phyloP scores from a whole-genome alignment of 2,329 filamentous ascomycete genomes.

The Fusarium phyllophilum region DNA sequence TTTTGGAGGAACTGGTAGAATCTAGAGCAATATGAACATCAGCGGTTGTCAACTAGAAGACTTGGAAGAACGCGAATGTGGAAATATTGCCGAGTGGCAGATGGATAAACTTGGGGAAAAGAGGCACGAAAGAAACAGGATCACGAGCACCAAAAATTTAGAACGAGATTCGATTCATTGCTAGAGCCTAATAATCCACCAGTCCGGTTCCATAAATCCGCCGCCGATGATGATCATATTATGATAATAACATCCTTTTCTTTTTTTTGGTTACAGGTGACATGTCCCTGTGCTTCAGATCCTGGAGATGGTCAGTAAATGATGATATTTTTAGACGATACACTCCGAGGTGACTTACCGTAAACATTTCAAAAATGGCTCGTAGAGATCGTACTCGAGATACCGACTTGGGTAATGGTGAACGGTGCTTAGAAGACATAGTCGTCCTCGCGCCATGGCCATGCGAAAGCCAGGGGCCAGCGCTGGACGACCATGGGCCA shows the following conservation, averaged over 20 bases:
- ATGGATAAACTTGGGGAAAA: too few relatives aligned
- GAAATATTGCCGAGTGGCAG: neutral
- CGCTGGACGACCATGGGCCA: neutral
- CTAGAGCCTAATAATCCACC: neutral
- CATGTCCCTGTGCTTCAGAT: neutral
- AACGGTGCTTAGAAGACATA: neutral
- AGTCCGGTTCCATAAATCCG: neutral
- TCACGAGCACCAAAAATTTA: neutral
- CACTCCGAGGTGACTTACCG: neutral
- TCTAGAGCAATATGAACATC: neutral
- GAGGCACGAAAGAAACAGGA: neutral
- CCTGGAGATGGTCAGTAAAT: neutral
- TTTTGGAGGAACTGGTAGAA: conserved; percentile 43
- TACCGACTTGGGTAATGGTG: neutral
- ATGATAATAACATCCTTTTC: neutral
- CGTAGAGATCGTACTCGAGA: neutral
- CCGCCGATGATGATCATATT: neutral
- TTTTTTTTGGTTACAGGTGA: neutral
- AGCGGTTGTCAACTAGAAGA: neutral
- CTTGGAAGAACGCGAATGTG: neutral
- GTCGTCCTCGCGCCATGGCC: neutral
- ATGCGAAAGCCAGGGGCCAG: neutral
- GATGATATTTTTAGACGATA: neutral
- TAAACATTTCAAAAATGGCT: neutral
- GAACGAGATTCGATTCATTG: neutral